A percentile compares a stretch with the other conserved stretches of the same genome.
Conservation (phyloP, 768 basidiomycete genomes). For the Amanita exitialis region DNA sequence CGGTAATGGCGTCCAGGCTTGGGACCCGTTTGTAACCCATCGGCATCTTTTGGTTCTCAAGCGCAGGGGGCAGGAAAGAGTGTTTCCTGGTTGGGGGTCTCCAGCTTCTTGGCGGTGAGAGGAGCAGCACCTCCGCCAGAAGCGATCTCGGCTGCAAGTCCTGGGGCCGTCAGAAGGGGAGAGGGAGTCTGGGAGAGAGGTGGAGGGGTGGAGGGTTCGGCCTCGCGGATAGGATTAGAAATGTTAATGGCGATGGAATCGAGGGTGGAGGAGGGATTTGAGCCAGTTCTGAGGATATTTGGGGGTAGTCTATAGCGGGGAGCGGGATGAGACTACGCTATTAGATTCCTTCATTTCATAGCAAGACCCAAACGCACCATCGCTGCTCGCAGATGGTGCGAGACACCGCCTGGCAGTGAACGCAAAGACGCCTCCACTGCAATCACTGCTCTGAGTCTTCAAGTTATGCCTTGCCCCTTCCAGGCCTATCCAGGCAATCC, state of each 20-base stretch:
- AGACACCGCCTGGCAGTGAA: too few species aligned
- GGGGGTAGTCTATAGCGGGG: slow-evolving; percentile 69
- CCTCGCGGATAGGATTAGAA: slow-evolving; percentile 51
- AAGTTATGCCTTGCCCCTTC: too few species aligned
- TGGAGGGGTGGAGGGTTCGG: slow-evolving; percentile 46
- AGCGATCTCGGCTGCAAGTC: not conserved
- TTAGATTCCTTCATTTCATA: too few species aligned
- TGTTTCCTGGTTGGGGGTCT: slow-evolving; percentile 49
- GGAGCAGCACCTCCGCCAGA: slow-evolving; percentile 30
- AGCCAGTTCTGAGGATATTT: slow-evolving; percentile 56
- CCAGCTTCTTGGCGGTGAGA: slow-evolving; percentile 57
- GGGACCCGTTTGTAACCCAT: slow-evolving; percentile 83
- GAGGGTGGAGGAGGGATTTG: slow-evolving; percentile 37
- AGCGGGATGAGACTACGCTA: too few species aligned
- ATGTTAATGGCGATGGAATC: too few species aligned
- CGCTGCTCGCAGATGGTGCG: too few species aligned
- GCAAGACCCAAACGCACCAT: too few species aligned
- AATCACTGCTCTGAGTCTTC: too few species aligned
- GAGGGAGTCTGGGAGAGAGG: slow-evolving; percentile 36
- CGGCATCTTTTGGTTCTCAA: slow-evolving; percentile 24
- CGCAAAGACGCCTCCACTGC: too few species aligned
- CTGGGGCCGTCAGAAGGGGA: slow-evolving; percentile 19
- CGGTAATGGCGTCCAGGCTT: slow-evolving; percentile 76
- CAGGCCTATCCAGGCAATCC: too few species aligned
- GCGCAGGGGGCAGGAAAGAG: not conserved